phyloP scores from a whole-genome alignment of 345 rosid species.

The Litchi chinensis region DNA sequence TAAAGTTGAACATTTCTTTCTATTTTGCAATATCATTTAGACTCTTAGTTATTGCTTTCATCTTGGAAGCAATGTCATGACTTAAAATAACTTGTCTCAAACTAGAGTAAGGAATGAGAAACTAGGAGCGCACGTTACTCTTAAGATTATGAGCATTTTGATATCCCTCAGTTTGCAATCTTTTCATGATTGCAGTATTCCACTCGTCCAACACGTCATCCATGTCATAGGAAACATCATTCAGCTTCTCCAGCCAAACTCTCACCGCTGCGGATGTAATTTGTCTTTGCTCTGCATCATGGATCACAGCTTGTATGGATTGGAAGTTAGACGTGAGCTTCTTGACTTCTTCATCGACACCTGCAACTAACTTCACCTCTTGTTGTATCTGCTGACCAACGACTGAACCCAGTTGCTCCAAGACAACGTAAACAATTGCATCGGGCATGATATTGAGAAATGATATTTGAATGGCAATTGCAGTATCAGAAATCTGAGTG shows the following conservation, averaged over 20 bases:
- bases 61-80: background rate
- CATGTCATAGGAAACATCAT: slow-evolving; percentile 1
- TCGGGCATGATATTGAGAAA: background rate
- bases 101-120: background rate
- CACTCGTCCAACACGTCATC: slow-evolving; percentile 6
- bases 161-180: background rate
- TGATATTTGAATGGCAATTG: background rate
- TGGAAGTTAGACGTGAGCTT: background rate
- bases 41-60: background rate
- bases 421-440: background rate
- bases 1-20: background rate
- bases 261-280: background rate
- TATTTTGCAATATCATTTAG: background rate
- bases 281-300: background rate
- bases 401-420: background rate
- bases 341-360: too few species aligned
- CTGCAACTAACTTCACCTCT: background rate
- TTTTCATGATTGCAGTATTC: background rate
- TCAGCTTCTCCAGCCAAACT: background rate
- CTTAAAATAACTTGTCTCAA: background rate
- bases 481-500: background rate
- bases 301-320: background rate
- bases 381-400: background rate
- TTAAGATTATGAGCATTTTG: background rate
- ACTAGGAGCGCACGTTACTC: background rate